Conservation (phyloP, 495 filamentous ascomycete species). For the Xylaria nigripes region DNA sequence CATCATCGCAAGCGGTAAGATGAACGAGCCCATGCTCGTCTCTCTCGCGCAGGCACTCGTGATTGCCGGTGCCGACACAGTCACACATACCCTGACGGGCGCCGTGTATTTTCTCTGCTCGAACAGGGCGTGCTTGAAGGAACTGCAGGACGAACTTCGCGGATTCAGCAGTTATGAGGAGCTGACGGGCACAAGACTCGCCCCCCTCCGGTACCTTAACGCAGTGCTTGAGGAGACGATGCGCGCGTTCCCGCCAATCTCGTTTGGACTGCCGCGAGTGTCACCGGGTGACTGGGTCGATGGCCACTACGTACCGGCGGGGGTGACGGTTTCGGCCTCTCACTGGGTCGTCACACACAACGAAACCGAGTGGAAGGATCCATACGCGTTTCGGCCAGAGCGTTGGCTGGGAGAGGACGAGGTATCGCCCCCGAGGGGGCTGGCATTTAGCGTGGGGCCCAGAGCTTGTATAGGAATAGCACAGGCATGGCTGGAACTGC, state of each 20-base stretch:
- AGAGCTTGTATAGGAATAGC: constrained; percentile 25
- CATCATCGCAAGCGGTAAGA: constrained; percentile 8
- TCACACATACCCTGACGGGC: constrained; percentile 17
- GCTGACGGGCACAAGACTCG: constrained; percentile 15
- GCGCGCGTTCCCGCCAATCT: constrained; percentile 25
- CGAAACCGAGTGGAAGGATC: constrained; percentile 21
- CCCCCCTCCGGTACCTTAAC: constrained; percentile 28
- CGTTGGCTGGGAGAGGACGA: constrained; percentile 25
- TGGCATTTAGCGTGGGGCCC: constrained; percentile 22
- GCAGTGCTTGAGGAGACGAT: constrained; percentile 38
- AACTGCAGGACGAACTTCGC: constrained; percentile 28
- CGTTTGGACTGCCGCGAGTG: constrained; percentile 28
- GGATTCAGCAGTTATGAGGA: constrained; percentile 10
- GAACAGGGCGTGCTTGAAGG: constrained; percentile 22
- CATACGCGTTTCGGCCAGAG: constrained; percentile 25
- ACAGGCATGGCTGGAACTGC: constrained; percentile 33
- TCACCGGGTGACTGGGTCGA: constrained; percentile 28
- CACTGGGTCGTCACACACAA: constrained; percentile 30
- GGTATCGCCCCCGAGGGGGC: constrained; percentile 22
- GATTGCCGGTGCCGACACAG: constrained; percentile 23
- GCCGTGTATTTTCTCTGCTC: constrained; percentile 24
- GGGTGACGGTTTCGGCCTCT: constrained; percentile 28
- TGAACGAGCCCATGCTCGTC: constrained; percentile 12
- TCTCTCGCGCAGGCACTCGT: constrained; percentile 19
- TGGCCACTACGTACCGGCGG: constrained; percentile 22